Evolutionary conservation across 1,284 basidiomycete species (phyloP), one percentile per base, ranked within the genome.

Genomic region (Leccinum solheimii): DNA sequence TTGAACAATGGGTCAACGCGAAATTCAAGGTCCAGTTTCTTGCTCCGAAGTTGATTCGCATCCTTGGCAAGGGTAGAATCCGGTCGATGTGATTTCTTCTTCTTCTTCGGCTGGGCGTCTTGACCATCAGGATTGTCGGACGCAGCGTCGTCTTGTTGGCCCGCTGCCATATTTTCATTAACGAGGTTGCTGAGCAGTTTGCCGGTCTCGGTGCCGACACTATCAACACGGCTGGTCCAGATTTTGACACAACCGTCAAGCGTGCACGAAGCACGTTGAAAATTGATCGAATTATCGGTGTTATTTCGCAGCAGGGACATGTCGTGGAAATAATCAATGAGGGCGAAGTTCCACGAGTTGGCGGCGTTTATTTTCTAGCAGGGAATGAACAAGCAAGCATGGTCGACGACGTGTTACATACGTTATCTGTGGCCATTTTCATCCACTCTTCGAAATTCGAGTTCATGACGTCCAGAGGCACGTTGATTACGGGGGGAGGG

Each of bases 381-480:
- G 62, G 64, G 45, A 26, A 48, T 68, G 49, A 68, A 61, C 51
- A 60, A 59, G 45, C 45, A 59, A 52, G 57, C 7, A 56, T 11
- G 50, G 62, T 55, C 16, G 21, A 53, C 5, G 34, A 50, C 3
- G 23, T 19, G 57, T 55, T 4, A 81, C 90, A 68, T 72, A 97
- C 96, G 77, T 98, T 98, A 75, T 98, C 97, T 6, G 97, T 98
- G 1, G 96, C 96, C 87, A 99, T 91, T 81, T 98, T 99, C 97
- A 99, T 99, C 97, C 97, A 99, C 75, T 99, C 95, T 75, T 99
- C 97, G 72, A 91, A 96, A 69, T 95, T 96, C 43, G 87, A 90
- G 76, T 82, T 92, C 86, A 93, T 92, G 34, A 94, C 86, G 68
- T 95, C 92, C 67, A 89, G 76, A 1, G 86, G 81, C 14, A 88